A percentile compares a stretch with the other conserved stretches of the same genome.
Conservation (phyloP, 495 filamentous ascomycete genomes). For the Pyrenula aspistea region DNA sequence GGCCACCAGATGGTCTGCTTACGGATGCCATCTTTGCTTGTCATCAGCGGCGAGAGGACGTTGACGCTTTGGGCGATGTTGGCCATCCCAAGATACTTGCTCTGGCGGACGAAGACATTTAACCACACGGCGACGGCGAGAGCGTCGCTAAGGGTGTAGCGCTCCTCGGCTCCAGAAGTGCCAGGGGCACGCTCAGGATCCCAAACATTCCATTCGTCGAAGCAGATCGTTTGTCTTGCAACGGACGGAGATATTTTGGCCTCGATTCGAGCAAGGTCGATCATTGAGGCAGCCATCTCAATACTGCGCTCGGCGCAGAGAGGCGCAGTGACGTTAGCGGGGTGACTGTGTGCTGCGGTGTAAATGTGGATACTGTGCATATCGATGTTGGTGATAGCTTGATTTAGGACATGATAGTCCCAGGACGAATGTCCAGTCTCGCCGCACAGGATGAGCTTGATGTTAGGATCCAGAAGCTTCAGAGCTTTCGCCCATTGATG, state of each 20-base stretch:
- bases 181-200: conserved; percentile 61
- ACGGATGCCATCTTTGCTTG: conserved; percentile 44
- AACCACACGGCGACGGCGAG: conserved; percentile 62
- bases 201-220: conserved; percentile 85
- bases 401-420: conserved; percentile 60
- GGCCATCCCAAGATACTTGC: conserved; percentile 61
- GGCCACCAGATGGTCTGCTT: conserved; percentile 76
- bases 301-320: conserved; percentile 63
- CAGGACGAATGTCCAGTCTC: conserved; percentile 54
- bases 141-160: conserved; percentile 66
- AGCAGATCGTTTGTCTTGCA: conserved; percentile 57
- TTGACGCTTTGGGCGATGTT: conserved; percentile 73
- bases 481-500: conserved; percentile 73
- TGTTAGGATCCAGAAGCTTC: conserved; percentile 57
- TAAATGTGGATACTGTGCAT: conserved; percentile 67
- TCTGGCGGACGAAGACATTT: conserved; percentile 71
- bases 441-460: conserved; percentile 59
- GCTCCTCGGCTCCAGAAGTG: conserved; percentile 54
- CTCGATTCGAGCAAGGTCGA: conserved; percentile 66
- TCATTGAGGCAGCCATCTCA: conserved; percentile 51
- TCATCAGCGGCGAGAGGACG: conserved; percentile 69
- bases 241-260: conserved; percentile 43
- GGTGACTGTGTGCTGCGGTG: conserved; percentile 41
- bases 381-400: conserved; percentile 48
- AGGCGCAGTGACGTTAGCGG: conserved; percentile 55